Conservation (phyloP, 2,329 filamentous ascomycete species). For the Tolypocladium sp. region DNA sequence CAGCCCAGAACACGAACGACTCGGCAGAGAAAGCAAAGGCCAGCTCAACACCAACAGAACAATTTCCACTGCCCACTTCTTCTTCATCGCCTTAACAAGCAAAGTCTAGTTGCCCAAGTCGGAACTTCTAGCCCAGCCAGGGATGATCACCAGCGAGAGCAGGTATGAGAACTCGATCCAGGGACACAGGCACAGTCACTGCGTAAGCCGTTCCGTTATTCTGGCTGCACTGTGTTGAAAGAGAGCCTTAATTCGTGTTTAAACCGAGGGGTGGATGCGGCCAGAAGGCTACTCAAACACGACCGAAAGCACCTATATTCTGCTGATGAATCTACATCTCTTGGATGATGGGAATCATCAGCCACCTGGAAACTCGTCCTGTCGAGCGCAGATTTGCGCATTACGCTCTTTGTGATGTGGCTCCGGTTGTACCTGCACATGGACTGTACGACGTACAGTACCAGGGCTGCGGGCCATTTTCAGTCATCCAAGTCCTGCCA, state of each 20-base stretch:
- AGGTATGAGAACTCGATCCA: neutral
- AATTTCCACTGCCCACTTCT: too few relatives aligned
- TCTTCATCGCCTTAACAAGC: neutral
- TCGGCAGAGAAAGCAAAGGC: neutral
- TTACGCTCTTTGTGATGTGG: neutral
- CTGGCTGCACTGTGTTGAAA: neutral
- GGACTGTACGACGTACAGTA: neutral
- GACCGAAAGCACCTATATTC: neutral
- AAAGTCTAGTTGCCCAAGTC: neutral
- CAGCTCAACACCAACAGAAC: neutral
- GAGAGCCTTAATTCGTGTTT: neutral
- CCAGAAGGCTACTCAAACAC: neutral
- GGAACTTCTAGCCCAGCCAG: neutral
- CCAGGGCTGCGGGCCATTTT: too few relatives aligned
- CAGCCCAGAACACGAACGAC: neutral
- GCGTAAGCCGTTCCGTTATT: neutral
- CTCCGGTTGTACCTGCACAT: neutral
- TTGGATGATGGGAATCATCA: neutral
- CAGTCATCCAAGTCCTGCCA: neutral
- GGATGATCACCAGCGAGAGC: neutral
- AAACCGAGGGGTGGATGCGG: neutral
- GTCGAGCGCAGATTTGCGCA: neutral
- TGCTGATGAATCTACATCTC: neutral
- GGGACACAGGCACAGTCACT: neutral
- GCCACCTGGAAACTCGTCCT: neutral